Base-by-base conservation (phyloP, 495 filamentous ascomycete genomes). In the Astrothelium subdiscretum region DNA sequence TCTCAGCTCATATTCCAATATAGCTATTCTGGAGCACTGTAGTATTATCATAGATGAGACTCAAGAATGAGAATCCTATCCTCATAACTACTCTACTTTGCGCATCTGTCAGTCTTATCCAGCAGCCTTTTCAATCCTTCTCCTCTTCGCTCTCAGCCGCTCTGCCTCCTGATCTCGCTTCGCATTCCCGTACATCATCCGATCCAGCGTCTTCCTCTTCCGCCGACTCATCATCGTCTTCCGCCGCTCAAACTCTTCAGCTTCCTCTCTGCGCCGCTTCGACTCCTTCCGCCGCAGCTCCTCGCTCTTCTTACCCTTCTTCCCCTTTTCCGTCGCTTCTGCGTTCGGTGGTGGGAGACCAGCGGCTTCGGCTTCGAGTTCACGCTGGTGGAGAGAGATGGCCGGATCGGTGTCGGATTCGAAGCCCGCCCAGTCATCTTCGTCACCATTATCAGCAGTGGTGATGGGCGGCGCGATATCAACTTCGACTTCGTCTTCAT, bases 321-420 rank as follows among this genome's bases (percentile, higher is more conserved):
- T 66, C 31, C 43, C n/a, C 38, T 61, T 58, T 6, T 48, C 61
- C 13, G 44, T 31, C 22, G 52, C 64, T 15, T 24, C 59, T 10
- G 31, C 35, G 15, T 67, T 31, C 29, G 80, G 73, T 70, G 82
- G 78, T 0, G 77, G 75, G 57, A 79, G 73, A 65, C 85, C 85
- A 11, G 78, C 76, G 27, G 92, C 84, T 74, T 97, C 92, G 35
- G 95, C 92, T 74, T 96, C 91, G 15, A 97, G 80, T 74, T 98
- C 94, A 59, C 81, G 84, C 75, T 97, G 94, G 71, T 90, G 81
- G 63, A 85, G 86, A 43, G 78, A 76, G 32, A 78, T 73, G 10
- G 79, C 75, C 18, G 74, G 72, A 64, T 80, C 82, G 32, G 79
- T 77, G 29, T 85, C 82, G 61, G 79, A 78, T 31, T 81, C 83